Base-by-base conservation (phyloP, 306 rosid species). In the Medicago ruthenica region DNA sequence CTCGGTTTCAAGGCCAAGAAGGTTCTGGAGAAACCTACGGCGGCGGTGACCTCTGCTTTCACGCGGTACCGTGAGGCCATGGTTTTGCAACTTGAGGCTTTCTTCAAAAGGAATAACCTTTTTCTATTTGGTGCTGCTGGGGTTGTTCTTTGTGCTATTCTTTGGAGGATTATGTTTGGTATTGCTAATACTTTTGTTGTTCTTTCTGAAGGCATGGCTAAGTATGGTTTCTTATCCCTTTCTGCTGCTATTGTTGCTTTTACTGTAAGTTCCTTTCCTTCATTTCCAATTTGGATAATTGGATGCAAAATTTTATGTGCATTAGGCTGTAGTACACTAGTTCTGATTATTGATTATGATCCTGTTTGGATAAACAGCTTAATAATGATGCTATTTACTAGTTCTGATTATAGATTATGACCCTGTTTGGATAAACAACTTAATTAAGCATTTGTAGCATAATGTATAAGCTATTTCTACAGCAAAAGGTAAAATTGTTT, bases 221-320 rank as follows among this genome's bases (percentile, higher is more conserved):
- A 92, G 93, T 95, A 90, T 77, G 97, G 99, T 42, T 92, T 95
- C 76, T 92, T 92, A 31, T 97, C 97, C 69, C 88, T 95, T 62
- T 90, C 99, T n/a, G 78, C 97, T 57, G 96, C 99, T 69, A 89
- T 92, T 76, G 97, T 92, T 69, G 87, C 90, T 79, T 91, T 91
- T 27, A 79, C 90, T 61, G 98, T 91, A 88, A 91, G 96, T 86
- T 84, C 83, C 59, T 58, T 64, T 71, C 20, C 42, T 73, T 44
- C 27, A 15, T 54, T 57, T 6, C 22, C 6, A 7, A 13, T 34
- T 34, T 34, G 0, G 6, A 31, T 31, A 31, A 4, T 27, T 27
- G 34, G 4, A 27, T 27, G 34, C 0, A 31, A 24, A 31, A 31
- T 31, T 17, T 54, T 54, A 54, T 18, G 27, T 54, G 73, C 50